Evolutionary conservation across 345 rosid genomes (phyloP).

Genomic region (Streptanthus diversifolius): DNA sequence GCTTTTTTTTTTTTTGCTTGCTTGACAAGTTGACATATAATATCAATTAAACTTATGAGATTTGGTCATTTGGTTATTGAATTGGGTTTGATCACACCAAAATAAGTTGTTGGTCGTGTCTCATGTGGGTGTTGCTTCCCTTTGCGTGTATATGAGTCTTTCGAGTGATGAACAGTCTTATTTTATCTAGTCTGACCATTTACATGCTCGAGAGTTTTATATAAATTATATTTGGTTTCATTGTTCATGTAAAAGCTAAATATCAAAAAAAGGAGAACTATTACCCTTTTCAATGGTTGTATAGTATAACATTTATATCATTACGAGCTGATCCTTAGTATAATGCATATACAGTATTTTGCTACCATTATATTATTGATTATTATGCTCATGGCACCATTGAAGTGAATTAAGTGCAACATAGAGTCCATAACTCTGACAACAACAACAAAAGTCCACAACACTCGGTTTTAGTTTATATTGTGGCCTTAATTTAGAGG

Average conservation of each 20-base stretch:
- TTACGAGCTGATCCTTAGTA: background rate
- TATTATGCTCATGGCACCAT: background rate
- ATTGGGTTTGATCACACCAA: conserved; percentile 18
- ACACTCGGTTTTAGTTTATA: too few relatives aligned
- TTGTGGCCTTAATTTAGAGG: too few relatives aligned
- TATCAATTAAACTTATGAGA: background rate
- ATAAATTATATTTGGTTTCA: background rate
- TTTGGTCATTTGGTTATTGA: conserved; percentile 23
- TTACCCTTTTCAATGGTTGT: background rate
- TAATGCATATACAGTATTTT: background rate
- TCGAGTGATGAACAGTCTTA: conserved; percentile 20
- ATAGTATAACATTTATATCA: background rate
- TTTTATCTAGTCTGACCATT: background rate
- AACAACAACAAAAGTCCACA: background rate
- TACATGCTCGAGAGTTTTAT: background rate
- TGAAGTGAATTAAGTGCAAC: background rate
- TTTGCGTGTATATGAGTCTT: conserved; percentile 30
- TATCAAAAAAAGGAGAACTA: background rate
- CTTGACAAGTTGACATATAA: too few relatives aligned
- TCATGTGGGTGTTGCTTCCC: conserved; percentile 11
- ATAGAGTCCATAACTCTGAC: background rate
- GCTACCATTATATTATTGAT: background rate
- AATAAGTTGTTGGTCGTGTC: conserved; percentile 12
- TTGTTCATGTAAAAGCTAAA: background rate
- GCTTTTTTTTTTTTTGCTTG: conserved; percentile 2